Percentiles rank a stretch among this genome's conserved stretches.
Conservation (phyloP, 2,329 filamentous ascomycete species). For the Botrytis aclada region DNA sequence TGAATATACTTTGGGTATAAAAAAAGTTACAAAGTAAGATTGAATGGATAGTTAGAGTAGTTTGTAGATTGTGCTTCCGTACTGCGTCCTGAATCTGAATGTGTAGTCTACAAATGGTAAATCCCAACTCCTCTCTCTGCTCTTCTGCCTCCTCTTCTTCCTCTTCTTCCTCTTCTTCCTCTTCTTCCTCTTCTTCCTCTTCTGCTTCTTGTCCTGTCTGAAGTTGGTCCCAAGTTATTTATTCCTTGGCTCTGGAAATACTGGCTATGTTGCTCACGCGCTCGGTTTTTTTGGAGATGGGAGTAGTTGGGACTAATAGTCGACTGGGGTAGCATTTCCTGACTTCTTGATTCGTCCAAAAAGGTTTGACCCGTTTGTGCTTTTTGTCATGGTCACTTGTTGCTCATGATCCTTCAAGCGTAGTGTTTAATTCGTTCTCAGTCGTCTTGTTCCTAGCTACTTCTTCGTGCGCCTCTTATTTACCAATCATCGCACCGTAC, state of each 20-base stretch:
- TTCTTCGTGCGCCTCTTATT: slow-evolving; percentile 2
- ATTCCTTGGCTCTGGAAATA: background rate
- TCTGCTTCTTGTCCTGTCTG: background rate
- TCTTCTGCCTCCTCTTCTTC: background rate
- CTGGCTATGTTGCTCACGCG: slow-evolving; percentile 1
- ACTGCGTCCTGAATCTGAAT: no score
- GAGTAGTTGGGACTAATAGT: slow-evolving; percentile 1
- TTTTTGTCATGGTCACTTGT: slow-evolving; percentile 1
- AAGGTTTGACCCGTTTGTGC: background rate
- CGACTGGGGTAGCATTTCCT: background rate
- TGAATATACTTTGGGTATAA: background rate
- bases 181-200: background rate
- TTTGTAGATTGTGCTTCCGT: background rate
- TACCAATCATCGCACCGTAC: background rate
- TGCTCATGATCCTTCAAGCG: slow-evolving; percentile 9
- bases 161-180: background rate
- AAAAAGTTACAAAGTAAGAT: background rate
- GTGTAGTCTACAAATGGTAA: no score
- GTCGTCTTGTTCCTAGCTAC: background rate
- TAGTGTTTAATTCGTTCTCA: background rate
- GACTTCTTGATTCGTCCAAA: background rate
- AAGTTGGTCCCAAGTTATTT: background rate
- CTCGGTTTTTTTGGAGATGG: background rate
- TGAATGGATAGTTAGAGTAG: background rate
- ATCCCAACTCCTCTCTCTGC: background rate